Conservation (phyloP, 805 yeast genomes). For the Debaryomyces maramus region DNA sequence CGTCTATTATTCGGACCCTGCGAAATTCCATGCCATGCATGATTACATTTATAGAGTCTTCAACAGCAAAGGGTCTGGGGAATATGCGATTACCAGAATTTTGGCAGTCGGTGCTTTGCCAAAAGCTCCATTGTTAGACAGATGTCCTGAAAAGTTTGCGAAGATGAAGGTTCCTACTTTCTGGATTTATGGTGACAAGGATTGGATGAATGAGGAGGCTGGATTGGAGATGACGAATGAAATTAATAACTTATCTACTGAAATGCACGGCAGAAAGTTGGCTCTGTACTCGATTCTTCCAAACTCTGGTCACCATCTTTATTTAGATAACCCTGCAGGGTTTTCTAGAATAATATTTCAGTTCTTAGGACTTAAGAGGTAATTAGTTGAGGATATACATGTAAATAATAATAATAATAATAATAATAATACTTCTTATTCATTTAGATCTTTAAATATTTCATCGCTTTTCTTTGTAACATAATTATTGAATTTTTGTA, state of each 20-base stretch:
- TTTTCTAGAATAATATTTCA: conserved; percentile 31
- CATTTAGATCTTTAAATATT: conserved; percentile 4
- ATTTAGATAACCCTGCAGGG: conserved; percentile 48
- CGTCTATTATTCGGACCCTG: conserved; percentile 33
- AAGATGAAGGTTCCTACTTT: conserved; percentile 45
- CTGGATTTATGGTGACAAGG: conserved; percentile 67
- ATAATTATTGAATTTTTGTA: conserved; percentile 9
- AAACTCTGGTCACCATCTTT: conserved; percentile 56
- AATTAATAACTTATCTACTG: conserved; percentile 25
- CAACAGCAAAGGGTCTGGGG: conserved; percentile 61
- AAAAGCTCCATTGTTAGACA: conserved; percentile 54
- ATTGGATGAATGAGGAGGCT: conserved; percentile 70
- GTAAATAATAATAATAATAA: background rate
- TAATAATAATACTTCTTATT: no score
- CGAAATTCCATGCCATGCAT: conserved; percentile 42
- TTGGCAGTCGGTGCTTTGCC: conserved; percentile 61
- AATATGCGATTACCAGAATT: conserved; percentile 59
- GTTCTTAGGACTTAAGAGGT: conserved; percentile 29
- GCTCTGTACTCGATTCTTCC: conserved; percentile 36
- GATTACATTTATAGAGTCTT: conserved; percentile 55
- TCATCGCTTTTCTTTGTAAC: conserved; percentile 7
- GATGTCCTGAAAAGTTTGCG: conserved; percentile 46
- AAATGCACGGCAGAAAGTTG: conserved; percentile 26
- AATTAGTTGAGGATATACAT: background rate
- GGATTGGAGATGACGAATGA: conserved; percentile 47